phyloP scores from a whole-genome alignment of 1,284 basidiomycete species.

The Tylopilus sp. region DNA sequence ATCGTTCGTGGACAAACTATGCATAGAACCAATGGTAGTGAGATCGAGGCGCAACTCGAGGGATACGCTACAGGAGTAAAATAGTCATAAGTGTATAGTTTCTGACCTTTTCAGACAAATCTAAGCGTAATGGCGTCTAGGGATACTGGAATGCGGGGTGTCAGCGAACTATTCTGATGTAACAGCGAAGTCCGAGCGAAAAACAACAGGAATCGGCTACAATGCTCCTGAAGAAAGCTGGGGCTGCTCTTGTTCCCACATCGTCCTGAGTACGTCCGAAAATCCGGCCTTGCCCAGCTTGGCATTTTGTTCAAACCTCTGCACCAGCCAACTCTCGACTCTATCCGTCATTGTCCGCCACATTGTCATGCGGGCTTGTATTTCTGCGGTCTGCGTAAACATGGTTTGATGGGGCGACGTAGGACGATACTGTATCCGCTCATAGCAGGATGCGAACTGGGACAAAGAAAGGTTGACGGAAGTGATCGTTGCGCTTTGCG shows the following conservation, averaged over 20 bases:
- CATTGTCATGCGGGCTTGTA: constrained; percentile 72
- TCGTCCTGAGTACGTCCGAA: constrained; percentile 74
- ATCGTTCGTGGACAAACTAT: background rate
- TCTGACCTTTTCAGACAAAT: constrained; percentile 24
- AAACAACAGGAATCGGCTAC: constrained; percentile 8
- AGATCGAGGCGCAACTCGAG: background rate
- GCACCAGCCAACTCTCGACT: constrained; percentile 78
- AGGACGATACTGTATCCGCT: constrained; percentile 85
- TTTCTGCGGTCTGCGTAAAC: constrained; percentile 81
- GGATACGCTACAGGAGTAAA: constrained; percentile 24
- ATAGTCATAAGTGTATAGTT: constrained; percentile 33
- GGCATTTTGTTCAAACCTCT: constrained; percentile 87
- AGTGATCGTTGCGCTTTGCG: constrained; percentile 75
- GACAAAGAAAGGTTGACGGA: constrained; percentile 89
- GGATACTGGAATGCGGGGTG: constrained; percentile 12
- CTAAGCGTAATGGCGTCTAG: constrained; percentile 22
- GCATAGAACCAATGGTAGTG: background rate
- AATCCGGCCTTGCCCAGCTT: constrained; percentile 82
- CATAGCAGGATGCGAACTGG: constrained; percentile 85
- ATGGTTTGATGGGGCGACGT: constrained; percentile 55
- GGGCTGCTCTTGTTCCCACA: constrained; percentile 61
- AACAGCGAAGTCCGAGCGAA: constrained; percentile 1
- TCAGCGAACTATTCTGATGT: constrained; percentile 3
- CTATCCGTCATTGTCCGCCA: constrained; percentile 77
- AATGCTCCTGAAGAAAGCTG: constrained; percentile 28